phyloP scores from a whole-genome alignment of 345 rosid genomes.

The Pistacia integerrima region DNA sequence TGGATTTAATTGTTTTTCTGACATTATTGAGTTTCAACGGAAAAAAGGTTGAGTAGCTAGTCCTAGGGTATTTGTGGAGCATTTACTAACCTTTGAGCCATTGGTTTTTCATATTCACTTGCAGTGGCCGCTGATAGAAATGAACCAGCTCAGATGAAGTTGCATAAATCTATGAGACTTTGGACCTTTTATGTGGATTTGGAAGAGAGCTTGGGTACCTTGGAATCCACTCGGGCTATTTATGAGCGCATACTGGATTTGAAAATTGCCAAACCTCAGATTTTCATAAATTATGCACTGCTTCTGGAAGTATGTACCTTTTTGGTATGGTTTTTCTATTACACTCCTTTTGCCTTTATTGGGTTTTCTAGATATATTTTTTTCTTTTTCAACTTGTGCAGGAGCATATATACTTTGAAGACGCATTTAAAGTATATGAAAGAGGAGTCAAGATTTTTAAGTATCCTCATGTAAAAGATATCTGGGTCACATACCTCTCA shows the following conservation, averaged over 20 bases:
- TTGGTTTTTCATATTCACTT: slow-evolving; percentile 15
- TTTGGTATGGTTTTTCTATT: not conserved
- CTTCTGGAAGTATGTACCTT: slow-evolving; percentile 66
- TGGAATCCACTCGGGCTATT: slow-evolving; percentile 88
- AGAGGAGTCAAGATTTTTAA: slow-evolving; percentile 97
- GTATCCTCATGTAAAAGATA: slow-evolving; percentile 95
- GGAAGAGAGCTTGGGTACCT: slow-evolving; percentile 91
- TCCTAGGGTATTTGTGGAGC: no score
- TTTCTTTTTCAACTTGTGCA: slow-evolving; percentile 29
- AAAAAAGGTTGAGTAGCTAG: no score
- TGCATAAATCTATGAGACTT: slow-evolving; percentile 84
- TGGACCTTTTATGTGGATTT: slow-evolving; percentile 95
- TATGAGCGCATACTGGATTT: slow-evolving; percentile 92
- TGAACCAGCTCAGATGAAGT: slow-evolving; percentile 93
- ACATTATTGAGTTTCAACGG: no score
- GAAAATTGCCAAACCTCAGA: slow-evolving; percentile 97
- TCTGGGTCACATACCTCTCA: slow-evolving; percentile 91
- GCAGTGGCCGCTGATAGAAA: slow-evolving; percentile 91
- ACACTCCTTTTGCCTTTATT: not conserved
- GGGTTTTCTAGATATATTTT: not conserved
- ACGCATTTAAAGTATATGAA: slow-evolving; percentile 98
- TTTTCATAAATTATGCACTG: slow-evolving; percentile 80
- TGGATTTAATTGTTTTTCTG: no score
- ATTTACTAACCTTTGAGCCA: no score
- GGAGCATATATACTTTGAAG: slow-evolving; percentile 93